Evolutionary conservation across 2,329 filamentous ascomycete genomes (phyloP).

Genomic region (Knufia petricola): DNA sequence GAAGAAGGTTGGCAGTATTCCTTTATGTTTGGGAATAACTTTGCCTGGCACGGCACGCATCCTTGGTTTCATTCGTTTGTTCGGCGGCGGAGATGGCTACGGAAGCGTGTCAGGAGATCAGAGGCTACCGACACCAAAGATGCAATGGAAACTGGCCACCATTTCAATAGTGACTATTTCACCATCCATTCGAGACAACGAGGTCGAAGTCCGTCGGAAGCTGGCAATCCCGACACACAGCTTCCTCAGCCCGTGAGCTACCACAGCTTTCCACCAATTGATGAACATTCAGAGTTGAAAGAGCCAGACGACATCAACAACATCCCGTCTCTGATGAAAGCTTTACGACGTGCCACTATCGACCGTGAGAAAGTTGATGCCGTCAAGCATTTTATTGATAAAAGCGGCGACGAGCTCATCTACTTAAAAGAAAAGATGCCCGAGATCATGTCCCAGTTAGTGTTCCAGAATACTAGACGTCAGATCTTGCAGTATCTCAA

Average conservation of each 20-base stretch:
- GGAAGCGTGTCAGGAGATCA: slow-evolving; percentile 60
- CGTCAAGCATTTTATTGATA: slow-evolving; percentile 68
- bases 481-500: slow-evolving; percentile 64
- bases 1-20: slow-evolving; percentile 95
- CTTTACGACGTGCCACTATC: slow-evolving; percentile 61
- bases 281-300: slow-evolving; percentile 34
- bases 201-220: slow-evolving; percentile 29
- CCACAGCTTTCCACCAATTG: slow-evolving; percentile 29
- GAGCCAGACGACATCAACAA: slow-evolving; percentile 49
- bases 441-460: slow-evolving; percentile 72
- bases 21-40: slow-evolving; percentile 66
- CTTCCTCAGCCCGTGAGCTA: slow-evolving; percentile 24
- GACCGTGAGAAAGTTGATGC: slow-evolving; percentile 87
- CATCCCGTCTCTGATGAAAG: slow-evolving; percentile 58
- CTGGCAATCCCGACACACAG: slow-evolving; percentile 32
- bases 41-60: slow-evolving; percentile 78
- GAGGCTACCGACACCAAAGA: slow-evolving; percentile 24
- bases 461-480: slow-evolving; percentile 80
- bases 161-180: slow-evolving; percentile 71
- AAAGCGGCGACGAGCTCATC: slow-evolving; percentile 64
- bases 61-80: slow-evolving; percentile 95
- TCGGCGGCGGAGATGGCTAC: slow-evolving; percentile 77
- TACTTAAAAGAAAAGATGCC: slow-evolving; percentile 71
- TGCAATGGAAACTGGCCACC: slow-evolving; percentile 40
- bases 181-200: slow-evolving; percentile 54